Percentiles rank a stretch among this genome's conserved stretches.
Conservation (phyloP, 305 asterid genomes). For the Salvia sclarea region DNA sequence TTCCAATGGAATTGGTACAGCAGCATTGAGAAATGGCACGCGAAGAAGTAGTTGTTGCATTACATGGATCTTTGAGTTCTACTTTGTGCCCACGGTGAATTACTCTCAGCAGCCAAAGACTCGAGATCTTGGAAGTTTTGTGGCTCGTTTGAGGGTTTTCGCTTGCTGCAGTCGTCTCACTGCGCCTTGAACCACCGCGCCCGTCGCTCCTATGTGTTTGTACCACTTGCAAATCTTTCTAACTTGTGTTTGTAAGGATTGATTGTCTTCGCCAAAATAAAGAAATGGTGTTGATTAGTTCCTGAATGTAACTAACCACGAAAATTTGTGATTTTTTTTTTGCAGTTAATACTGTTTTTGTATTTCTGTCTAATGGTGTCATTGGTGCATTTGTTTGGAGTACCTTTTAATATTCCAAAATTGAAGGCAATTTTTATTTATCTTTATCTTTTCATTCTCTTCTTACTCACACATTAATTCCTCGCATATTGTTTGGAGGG, state of each 20-base stretch:
- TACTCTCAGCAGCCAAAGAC: neutral
- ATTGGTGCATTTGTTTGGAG: neutral
- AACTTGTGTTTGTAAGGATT: neutral
- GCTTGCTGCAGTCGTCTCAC: neutral
- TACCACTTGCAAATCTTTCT: neutral
- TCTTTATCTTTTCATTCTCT: too few relatives aligned
- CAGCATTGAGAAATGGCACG: slow-evolving; percentile 67
- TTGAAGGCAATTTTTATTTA: too few relatives aligned
- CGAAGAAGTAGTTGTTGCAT: slow-evolving; percentile 37
- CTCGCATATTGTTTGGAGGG: too few relatives aligned
- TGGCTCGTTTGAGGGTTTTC: neutral
- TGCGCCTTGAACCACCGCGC: neutral
- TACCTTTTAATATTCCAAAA: too few relatives aligned
- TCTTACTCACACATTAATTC: too few relatives aligned
- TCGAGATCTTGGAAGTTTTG: neutral
- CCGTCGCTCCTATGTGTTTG: neutral
- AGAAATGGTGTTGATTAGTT: neutral
- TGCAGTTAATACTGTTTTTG: neutral
- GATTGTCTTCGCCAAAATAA: neutral
- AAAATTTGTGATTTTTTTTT: neutral
- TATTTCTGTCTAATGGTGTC: neutral
- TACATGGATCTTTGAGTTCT: slow-evolving; percentile 4
- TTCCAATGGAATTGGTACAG: slow-evolving; percentile 90
- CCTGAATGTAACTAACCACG: neutral
- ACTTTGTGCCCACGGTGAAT: neutral